phyloP scores from a whole-genome alignment of 768 basidiomycete genomes.

The Pulveroboletus frians region DNA sequence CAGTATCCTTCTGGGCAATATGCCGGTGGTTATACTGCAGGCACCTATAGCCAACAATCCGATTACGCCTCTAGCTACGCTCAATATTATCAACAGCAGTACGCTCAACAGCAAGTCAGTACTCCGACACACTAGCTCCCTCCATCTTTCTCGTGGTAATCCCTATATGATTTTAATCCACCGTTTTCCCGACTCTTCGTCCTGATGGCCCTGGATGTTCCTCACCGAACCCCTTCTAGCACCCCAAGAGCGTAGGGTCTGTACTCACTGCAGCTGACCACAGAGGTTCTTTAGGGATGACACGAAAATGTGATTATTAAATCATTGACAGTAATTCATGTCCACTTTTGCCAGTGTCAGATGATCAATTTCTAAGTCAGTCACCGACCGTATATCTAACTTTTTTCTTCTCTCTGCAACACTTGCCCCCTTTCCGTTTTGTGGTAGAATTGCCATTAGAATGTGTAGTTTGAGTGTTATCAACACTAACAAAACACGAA shows the following conservation, averaged over 20 bases:
- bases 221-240: constrained; percentile 20
- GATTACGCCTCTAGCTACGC: constrained; percentile 78
- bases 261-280: constrained; percentile 34
- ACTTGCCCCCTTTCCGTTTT: constrained; percentile 25
- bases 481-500: constrained; percentile 65
- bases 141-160: constrained; percentile 22
- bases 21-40: constrained; percentile 30
- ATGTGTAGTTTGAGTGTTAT: neutral
- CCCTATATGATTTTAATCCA: constrained; percentile 17
- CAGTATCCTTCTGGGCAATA: constrained; percentile 40
- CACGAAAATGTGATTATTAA: constrained; percentile 26
- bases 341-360: constrained; percentile 1
- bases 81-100: constrained; percentile 85
- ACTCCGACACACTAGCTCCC: constrained; percentile 33
- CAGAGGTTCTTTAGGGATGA: constrained; percentile 29
- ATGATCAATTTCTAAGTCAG: neutral
- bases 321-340: constrained; percentile 22
- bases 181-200: constrained; percentile 13
- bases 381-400: constrained; percentile 11
- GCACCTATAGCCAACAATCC: constrained; percentile 40
- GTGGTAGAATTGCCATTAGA: constrained; percentile 1
- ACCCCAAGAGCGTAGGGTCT: constrained; percentile 24
- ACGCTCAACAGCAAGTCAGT: constrained; percentile 67
- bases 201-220: constrained; percentile 11
- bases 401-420: constrained; percentile 18